Evolutionary conservation across 768 basidiomycete species (phyloP).

Genomic region (Steccherinum ochraceum): DNA sequence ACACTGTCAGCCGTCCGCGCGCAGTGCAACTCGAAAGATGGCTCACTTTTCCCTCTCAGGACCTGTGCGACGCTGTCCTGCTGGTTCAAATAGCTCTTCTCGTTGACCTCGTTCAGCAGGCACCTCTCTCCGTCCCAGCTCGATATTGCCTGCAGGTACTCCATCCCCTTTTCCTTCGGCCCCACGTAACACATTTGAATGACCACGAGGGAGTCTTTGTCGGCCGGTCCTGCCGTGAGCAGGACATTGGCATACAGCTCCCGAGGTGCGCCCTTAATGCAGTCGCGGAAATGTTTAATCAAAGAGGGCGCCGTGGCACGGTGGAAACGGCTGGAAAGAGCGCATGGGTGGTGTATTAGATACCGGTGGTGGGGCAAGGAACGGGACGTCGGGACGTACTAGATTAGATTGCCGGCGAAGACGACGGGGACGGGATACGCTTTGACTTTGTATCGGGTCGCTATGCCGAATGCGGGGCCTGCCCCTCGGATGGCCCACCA

Average conservation of each 20-base stretch:
- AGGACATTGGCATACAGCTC: conserved; percentile 88
- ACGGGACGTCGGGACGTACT: conserved; percentile 43
- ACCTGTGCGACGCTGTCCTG: conserved; percentile 92
- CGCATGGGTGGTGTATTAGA: conserved; percentile 1
- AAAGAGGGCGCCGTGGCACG: conserved; percentile 81
- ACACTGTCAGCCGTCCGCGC: too few species aligned
- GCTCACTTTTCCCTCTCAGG: conserved; percentile 71
- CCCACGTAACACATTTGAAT: conserved; percentile 92
- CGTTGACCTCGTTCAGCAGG: conserved; percentile 83
- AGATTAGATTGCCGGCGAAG: conserved; percentile 89
- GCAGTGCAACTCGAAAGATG: background rate
- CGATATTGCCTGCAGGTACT: conserved; percentile 77
- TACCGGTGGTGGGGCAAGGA: background rate
- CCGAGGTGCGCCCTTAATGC: conserved; percentile 81
- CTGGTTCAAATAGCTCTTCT: conserved; percentile 84
- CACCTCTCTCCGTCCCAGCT: conserved; percentile 88
- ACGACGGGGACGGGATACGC: conserved; percentile 88
- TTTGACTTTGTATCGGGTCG: conserved; percentile 83
- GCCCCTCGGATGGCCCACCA: conserved; percentile 88
- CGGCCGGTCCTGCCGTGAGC: conserved; percentile 83
- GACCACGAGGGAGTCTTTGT: conserved; percentile 79
- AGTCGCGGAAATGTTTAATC: conserved; percentile 89
- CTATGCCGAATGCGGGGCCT: conserved; percentile 78
- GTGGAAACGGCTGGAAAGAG: conserved; percentile 66
- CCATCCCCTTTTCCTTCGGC: conserved; percentile 60